phyloP scores from a whole-genome alignment of 2,329 filamentous ascomycete genomes.

The Colletotrichum sansevieriae region DNA sequence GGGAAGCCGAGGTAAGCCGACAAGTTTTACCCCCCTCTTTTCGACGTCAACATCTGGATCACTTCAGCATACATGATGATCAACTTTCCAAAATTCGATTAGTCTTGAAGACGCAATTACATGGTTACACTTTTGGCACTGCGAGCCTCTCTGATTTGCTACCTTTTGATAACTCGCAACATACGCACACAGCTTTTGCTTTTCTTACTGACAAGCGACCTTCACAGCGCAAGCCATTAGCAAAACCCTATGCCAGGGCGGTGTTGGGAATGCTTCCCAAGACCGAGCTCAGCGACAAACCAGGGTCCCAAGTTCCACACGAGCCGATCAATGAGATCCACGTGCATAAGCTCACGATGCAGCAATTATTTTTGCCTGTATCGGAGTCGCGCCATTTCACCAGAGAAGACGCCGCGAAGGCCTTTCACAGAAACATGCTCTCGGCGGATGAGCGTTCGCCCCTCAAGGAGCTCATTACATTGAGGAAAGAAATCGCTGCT shows the following conservation, averaged over 20 bases:
- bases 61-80: conserved; percentile 63
- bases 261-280: conserved; percentile 84
- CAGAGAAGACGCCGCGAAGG: conserved; percentile 73
- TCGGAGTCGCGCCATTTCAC: conserved; percentile 74
- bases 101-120: conserved; percentile 96
- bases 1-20: conserved; percentile 78
- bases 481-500: conserved; percentile 62
- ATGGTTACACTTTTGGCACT: conserved; percentile 89
- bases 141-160: conserved; percentile 77
- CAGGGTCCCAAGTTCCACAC: conserved; percentile 51
- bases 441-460: conserved; percentile 72
- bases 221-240: conserved; percentile 79
- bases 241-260: conserved; percentile 80
- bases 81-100: conserved; percentile 86
- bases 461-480: conserved; percentile 70
- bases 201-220: conserved; percentile 44
- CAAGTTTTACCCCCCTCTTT: conserved; percentile 12
- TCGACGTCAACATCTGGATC: background rate
- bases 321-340: conserved; percentile 76
- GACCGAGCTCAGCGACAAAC: conserved; percentile 62
- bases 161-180: background rate
- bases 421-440: conserved; percentile 71
- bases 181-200: background rate
- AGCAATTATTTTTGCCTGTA: conserved; percentile 75
- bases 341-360: conserved; percentile 71